These are phyloP conservation scores for slime mould (Dictyostelium discoideum) DNA, from an alignment of 78 protist species.

Conservation along the genomic window DNA sequence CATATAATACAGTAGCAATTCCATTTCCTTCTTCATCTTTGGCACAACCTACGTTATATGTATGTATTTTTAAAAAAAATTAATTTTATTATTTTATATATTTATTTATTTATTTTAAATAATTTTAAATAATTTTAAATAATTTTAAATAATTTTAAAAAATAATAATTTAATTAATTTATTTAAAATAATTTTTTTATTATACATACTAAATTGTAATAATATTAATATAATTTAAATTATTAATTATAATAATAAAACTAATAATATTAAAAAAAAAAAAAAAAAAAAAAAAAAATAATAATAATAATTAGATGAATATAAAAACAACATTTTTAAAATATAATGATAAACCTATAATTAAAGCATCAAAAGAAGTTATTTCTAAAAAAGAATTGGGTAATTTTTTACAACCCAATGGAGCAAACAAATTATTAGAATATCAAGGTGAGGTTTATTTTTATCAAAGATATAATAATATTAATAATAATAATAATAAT, in stretches of 20 bases:
- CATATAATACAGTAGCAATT: background rate
- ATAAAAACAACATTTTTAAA: conserved; percentile 47
- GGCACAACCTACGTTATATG: conserved; percentile 49
- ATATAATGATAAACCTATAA: conserved; percentile 52
- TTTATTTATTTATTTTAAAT: background rate
- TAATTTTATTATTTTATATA: background rate
- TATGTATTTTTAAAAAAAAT: conserved; percentile 6
- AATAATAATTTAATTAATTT: background rate
- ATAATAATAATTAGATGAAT: background rate
- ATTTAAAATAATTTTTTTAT: background rate
- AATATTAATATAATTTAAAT: background rate
- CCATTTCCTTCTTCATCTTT: conserved; percentile 62
- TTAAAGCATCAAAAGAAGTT: background rate
- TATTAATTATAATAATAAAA: background rate
- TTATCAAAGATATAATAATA: background rate
- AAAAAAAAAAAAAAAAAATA: background rate
- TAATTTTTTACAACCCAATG: background rate
- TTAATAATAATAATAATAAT: background rate
- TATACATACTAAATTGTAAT: background rate
- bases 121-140: background rate
- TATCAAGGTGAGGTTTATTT: conserved; percentile 45
- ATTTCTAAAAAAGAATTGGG: conserved; percentile 15
- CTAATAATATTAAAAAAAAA: background rate
- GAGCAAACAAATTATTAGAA: conserved; percentile 51
- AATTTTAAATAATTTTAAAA: background rate